Evolutionary conservation across 2,329 filamentous ascomycete genomes (phyloP).

Genomic region (Thermoascus crustaceus): DNA sequence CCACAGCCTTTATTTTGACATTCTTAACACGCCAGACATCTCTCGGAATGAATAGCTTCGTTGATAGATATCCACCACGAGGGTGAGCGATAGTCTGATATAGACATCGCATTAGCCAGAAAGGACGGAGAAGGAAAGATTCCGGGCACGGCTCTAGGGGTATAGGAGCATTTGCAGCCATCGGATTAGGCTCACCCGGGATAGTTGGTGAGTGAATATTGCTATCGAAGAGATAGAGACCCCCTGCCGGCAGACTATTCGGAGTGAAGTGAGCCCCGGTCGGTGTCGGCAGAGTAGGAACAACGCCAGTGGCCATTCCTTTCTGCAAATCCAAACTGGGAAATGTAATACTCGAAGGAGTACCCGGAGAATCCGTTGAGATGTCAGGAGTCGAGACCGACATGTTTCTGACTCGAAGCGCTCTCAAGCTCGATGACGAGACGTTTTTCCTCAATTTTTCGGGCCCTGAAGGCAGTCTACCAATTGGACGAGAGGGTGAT

Average conservation of each 20-base stretch:
- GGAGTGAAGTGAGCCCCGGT: constrained; percentile 52
- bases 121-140: constrained; percentile 81
- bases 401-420: constrained; percentile 65
- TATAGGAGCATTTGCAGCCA: constrained; percentile 59
- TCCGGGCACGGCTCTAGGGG: constrained; percentile 87
- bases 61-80: constrained; percentile 83
- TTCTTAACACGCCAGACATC: constrained; percentile 93
- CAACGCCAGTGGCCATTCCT: constrained; percentile 40
- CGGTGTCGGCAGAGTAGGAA: constrained; percentile 62
- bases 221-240: constrained; percentile 74
- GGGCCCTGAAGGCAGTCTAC: constrained; percentile 33
- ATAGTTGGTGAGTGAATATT: constrained; percentile 61
- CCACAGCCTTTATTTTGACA: constrained; percentile 81
- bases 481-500: constrained; percentile 27
- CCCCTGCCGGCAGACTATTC: constrained; percentile 53
- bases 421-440: constrained; percentile 62
- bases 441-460: constrained; percentile 56
- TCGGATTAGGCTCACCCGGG: constrained; percentile 58
- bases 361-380: constrained; percentile 62
- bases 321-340: constrained; percentile 40
- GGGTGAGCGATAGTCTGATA: constrained; percentile 90
- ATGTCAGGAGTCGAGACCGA: constrained; percentile 55
- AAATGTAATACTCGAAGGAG: constrained; percentile 64
- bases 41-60: constrained; percentile 80
- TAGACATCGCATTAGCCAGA: constrained; percentile 93